These are phyloP conservation scores for Aspergillus uvarum DNA, from an alignment of 2,329 filamentous ascomycete genomes.

Conservation along the genomic window DNA sequence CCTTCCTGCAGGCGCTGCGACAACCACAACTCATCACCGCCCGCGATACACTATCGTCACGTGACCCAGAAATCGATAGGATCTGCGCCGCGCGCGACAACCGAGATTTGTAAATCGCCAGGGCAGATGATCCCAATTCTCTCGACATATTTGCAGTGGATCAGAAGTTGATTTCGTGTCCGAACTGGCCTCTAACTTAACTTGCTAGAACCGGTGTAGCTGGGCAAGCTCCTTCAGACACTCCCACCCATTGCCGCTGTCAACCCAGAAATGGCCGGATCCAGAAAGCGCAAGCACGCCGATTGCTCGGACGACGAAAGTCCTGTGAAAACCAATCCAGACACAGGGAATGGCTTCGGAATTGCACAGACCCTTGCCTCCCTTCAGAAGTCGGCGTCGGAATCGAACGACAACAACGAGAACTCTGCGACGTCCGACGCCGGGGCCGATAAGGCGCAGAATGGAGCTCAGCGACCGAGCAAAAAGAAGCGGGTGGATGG, in stretches of 20 bases:
- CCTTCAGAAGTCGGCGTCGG: constrained; percentile 23
- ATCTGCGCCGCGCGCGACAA: neutral
- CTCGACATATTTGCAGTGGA: neutral
- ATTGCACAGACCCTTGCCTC: constrained; percentile 34
- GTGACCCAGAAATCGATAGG: constrained; percentile 13
- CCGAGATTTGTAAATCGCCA: neutral
- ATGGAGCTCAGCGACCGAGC: constrained; percentile 18
- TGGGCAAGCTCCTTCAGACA: neutral
- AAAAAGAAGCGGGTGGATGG: constrained; percentile 40
- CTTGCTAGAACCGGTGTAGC: neutral
- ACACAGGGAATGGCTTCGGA: constrained; percentile 26
- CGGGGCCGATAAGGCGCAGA: constrained; percentile 9
- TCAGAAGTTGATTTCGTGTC: neutral
- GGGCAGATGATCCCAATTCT: neutral
- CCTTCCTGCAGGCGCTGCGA: neutral
- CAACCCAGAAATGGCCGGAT: constrained; percentile 23
- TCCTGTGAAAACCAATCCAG: constrained; percentile 17
- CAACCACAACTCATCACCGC: neutral
- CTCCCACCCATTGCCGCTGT: neutral
- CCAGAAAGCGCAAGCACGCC: constrained; percentile 34
- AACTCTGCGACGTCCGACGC: constrained; percentile 6
- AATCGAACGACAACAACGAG: constrained; percentile 13
- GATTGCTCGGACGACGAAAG: constrained; percentile 26
- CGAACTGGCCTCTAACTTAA: neutral
- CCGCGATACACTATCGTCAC: constrained; percentile 12